Base-by-base conservation (phyloP, 306 rosid genomes). In the Luffa acutangula region DNA sequence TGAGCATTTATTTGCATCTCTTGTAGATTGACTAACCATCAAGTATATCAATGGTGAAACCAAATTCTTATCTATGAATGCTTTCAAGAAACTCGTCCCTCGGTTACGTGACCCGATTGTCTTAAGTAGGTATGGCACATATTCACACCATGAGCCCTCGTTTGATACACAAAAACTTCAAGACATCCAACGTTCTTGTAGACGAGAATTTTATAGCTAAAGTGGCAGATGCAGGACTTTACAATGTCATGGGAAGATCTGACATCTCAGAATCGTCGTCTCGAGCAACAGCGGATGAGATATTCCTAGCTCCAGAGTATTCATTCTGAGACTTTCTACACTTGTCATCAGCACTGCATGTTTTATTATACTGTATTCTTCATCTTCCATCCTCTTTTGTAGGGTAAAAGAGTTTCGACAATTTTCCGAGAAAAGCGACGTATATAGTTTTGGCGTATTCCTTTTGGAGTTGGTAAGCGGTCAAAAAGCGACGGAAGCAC, bases 1-100 rank as follows among this genome's bases (percentile, higher is more conserved):
- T 94, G 98, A 94, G 97, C 98, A 89, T 94, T 92, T 90, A 91
- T 94, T 85, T 91, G 91, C 92, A 87, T 89, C 89, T 86, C 88
- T 89, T 87, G 86, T 73, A 77, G 80, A 86, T 89, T 88, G 80
- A 85, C 81, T 76, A 75, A 75, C 79, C 65, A 78, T 78, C 43
- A 45, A n/a, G 39, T 39, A 77, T 56, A 57, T 56, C 66, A 76
- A 36, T 37, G 39, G 70, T 77, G 53, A 42, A 57, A 59, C 69
- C 37, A 41, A 39, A 83, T 80, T 88, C 85, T 86, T 75, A 85
- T 87, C 81, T 45, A 82, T 78, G 83, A 79, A 84, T 83, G 83
- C 59, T 82, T 84, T 85, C 82, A 91, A 20, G 82, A 80, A 85
- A 85, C 85, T 82, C 58, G 80, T 75, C 84, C 20, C 77, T 78